Conservation (phyloP, 2,329 filamentous ascomycete species). For the Verruconis gallopava region DNA sequence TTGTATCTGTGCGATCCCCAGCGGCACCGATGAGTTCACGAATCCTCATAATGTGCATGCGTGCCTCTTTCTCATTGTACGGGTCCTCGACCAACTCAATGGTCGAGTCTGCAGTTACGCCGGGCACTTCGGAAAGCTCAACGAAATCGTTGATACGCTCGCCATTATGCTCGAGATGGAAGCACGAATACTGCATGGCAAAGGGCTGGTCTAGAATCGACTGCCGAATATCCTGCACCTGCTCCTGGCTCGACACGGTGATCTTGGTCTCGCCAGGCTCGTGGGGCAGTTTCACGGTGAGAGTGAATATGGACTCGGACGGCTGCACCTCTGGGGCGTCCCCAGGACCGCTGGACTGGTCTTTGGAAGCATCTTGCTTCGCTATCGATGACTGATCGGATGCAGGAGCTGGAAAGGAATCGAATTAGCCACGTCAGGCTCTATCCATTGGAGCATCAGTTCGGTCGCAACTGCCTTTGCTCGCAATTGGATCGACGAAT, state of each 20-base stretch:
- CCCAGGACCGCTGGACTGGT: not conserved
- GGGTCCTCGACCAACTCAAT: slow-evolving; percentile 80
- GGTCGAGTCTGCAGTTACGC: slow-evolving; percentile 62
- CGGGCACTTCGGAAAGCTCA: slow-evolving; percentile 78
- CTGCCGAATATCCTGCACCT: slow-evolving; percentile 93
- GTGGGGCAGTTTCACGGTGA: slow-evolving; percentile 74
- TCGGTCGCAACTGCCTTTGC: no score
- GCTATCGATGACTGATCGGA: not conserved
- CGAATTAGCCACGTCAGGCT: no score
- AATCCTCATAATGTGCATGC: slow-evolving; percentile 83
- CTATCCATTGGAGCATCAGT: no score
- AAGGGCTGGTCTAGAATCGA: slow-evolving; percentile 86
- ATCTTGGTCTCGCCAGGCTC: slow-evolving; percentile 68
- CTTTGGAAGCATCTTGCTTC: not conserved
- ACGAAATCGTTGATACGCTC: slow-evolving; percentile 90
- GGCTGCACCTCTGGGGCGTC: not conserved
- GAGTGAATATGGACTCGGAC: slow-evolving; percentile 43
- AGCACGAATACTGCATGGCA: slow-evolving; percentile 96
- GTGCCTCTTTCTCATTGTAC: slow-evolving; percentile 96
- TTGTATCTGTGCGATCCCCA: slow-evolving; percentile 72
- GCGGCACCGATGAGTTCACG: slow-evolving; percentile 88
- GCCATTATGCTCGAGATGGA: slow-evolving; percentile 87
- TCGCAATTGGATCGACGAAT: no score
- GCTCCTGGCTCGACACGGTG: slow-evolving; percentile 83
- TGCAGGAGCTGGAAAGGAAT: not conserved